Base-by-base conservation (phyloP, 1,139 yeast genomes). In the Geotrichum phurueaensis region DNA sequence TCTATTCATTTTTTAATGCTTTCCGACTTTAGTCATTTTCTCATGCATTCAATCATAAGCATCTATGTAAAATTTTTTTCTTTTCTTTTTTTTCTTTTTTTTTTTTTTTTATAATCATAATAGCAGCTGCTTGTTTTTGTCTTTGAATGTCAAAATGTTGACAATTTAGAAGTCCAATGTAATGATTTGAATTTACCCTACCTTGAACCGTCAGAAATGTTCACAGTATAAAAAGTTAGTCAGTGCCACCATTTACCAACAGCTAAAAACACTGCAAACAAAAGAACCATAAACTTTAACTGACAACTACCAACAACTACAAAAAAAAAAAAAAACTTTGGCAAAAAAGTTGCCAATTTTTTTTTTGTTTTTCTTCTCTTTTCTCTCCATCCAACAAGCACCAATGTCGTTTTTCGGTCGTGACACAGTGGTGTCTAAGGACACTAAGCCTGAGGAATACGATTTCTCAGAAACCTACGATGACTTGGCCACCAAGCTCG, bases 391-490 rank as follows among this genome's bases (percentile, higher is more conserved):
- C 43, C 43, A 29, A 31, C 43, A 47, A 48, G 36, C 31, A 45
- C 31, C 50, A 43, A 75, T 75, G 79, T 76, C 79, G 52, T 76
- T 75, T 65, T 75, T 76, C 64, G 78, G 77, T 36, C 69, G 73
- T 18, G 71, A 75, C 56, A 68, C 75, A 51, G 70, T 67, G 56
- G 66, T 66, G 48, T 57, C 65, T 18, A 62, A 67, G 57, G 67
- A 65, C 60, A 67, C 65, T 39, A 62, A 59, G 23, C 64, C 65
- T 58, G 66, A 69, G 43, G 71, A 73, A 63, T 83, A 81, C 68
- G 58, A 59, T 22, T 56, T 58, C 70, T 95, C 89, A 68, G 96
- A 90, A 59, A 86, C 96, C 20, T 89, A 88, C 71, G 89, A 87
- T 65, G 74, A 72, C 60, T 80, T 87, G 62, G 94, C 91, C 1